Conservation (phyloP, 208 protist genomes). For the Trypanosoma vivax region DNA sequence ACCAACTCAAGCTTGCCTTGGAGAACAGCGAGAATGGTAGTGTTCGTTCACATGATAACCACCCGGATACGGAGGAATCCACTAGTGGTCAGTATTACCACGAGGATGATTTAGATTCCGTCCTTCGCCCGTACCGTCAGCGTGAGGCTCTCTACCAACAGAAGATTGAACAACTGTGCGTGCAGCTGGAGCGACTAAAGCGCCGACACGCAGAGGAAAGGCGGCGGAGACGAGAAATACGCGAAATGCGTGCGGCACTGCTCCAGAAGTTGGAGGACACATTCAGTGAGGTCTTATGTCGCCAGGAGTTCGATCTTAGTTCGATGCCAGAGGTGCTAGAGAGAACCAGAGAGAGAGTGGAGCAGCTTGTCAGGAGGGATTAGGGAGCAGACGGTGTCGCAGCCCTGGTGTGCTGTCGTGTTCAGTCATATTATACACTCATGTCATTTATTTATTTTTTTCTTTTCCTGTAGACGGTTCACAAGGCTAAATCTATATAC, state of each 20-base stretch:
- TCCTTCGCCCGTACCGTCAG: not conserved
- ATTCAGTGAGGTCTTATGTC: slow-evolving; percentile 25
- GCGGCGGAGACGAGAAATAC: slow-evolving; percentile 26
- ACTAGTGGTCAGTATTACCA: too few species aligned
- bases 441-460: too few species aligned
- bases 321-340: slow-evolving; percentile 5
- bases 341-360: slow-evolving; percentile 12
- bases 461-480: too few species aligned
- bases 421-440: too few species aligned
- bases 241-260: slow-evolving; percentile 27
- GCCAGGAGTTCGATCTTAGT: slow-evolving; percentile 8
- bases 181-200: slow-evolving; percentile 28
- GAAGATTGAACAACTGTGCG: slow-evolving; percentile 27
- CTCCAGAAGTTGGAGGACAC: slow-evolving; percentile 30
- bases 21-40: slow-evolving; percentile 23
- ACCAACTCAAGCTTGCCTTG: slow-evolving; percentile 13
- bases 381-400: too few species aligned
- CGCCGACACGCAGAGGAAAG: slow-evolving; percentile 38
- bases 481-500: too few species aligned
- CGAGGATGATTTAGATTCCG: not conserved
- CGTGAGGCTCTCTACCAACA: slow-evolving; percentile 15
- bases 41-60: slow-evolving; percentile 1
- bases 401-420: too few species aligned
- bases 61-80: not conserved
- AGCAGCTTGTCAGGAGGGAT: too few species aligned